Conservation (phyloP, 2,329 filamentous ascomycete species). For the Nectriaceae sp. region DNA sequence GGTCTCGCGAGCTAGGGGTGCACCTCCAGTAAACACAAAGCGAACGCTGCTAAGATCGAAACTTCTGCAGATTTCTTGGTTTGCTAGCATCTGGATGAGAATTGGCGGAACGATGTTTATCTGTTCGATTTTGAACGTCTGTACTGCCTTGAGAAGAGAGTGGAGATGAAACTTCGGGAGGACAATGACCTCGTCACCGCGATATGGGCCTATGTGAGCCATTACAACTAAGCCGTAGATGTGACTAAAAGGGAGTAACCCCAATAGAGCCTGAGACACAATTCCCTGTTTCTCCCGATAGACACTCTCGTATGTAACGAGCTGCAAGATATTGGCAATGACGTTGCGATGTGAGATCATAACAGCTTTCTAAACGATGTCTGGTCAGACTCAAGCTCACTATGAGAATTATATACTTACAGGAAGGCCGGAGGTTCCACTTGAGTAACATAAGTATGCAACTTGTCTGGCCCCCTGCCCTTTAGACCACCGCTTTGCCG, state of each 20-base stretch:
- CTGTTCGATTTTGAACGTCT: constrained; percentile 66
- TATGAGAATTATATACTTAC: constrained; percentile 41
- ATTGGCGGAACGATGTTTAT: constrained; percentile 73
- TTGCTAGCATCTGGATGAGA: constrained; percentile 70
- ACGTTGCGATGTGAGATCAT: constrained; percentile 82
- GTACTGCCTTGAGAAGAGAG: constrained; percentile 61
- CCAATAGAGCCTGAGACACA: constrained; percentile 53
- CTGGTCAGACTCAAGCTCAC: not conserved
- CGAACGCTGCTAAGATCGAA: constrained; percentile 69
- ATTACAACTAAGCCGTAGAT: constrained; percentile 79
- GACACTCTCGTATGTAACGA: constrained; percentile 44
- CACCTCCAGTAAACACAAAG: constrained; percentile 69
- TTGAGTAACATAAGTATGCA: constrained; percentile 79
- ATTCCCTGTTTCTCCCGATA: constrained; percentile 36
- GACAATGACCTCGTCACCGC: constrained; percentile 73
- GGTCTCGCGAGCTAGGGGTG: constrained; percentile 70
- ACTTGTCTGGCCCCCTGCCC: constrained; percentile 68
- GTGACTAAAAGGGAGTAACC: constrained; percentile 76
- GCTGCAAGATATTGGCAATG: constrained; percentile 73
- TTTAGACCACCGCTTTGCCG: constrained; percentile 57
- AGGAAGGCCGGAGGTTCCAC: constrained; percentile 76
- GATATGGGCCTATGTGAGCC: constrained; percentile 64
- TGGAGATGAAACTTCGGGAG: constrained; percentile 75
- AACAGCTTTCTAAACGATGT: constrained; percentile 66
- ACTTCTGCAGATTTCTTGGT: constrained; percentile 56